Percentiles rank a stretch among this genome's conserved stretches.
phyloP scores from a whole-genome alignment of 352 stramenopile species.

The Pythium volutum region DNA sequence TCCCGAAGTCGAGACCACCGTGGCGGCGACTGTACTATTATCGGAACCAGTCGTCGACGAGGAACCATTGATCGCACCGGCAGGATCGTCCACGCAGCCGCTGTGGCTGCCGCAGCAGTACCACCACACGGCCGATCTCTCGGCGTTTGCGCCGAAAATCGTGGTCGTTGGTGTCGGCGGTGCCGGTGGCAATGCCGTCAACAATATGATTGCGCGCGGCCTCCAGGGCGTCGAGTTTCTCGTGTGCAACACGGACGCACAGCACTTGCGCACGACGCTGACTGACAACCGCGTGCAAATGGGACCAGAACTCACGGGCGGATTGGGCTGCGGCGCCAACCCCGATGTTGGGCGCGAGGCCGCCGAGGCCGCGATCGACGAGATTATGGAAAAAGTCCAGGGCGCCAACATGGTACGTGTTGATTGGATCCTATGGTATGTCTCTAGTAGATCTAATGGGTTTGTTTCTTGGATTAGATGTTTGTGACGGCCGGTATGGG shows the following conservation, averaged over 20 bases:
- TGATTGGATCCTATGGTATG: background rate
- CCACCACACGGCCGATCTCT: constrained; percentile 52
- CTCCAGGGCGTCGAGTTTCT: constrained; percentile 85
- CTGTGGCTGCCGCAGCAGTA: constrained; percentile 74
- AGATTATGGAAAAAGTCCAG: constrained; percentile 84
- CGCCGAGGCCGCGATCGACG: constrained; percentile 71
- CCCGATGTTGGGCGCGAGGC: constrained; percentile 72
- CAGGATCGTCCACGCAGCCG: constrained; percentile 58
- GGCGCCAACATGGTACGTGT: constrained; percentile 78
- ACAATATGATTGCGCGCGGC: constrained; percentile 87
- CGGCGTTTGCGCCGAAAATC: constrained; percentile 82
- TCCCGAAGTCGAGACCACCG: constrained; percentile 6
- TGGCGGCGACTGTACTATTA: background rate
- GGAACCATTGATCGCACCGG: constrained; percentile 38
- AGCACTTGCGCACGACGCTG: constrained; percentile 88
- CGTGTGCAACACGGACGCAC: constrained; percentile 91
- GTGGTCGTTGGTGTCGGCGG: constrained; percentile 86
- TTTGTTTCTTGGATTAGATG: constrained; percentile 45
- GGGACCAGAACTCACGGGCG: constrained; percentile 82
- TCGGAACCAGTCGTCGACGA: constrained; percentile 17
- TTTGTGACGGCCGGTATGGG: constrained; percentile 88
- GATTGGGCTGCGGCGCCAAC: constrained; percentile 78
- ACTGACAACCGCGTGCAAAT: constrained; percentile 91
- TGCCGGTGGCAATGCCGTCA: constrained; percentile 87
- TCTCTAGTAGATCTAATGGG: background rate